Base-by-base conservation (phyloP, 1,139 yeast genomes). In the Debaryomycetaceae sp. region DNA sequence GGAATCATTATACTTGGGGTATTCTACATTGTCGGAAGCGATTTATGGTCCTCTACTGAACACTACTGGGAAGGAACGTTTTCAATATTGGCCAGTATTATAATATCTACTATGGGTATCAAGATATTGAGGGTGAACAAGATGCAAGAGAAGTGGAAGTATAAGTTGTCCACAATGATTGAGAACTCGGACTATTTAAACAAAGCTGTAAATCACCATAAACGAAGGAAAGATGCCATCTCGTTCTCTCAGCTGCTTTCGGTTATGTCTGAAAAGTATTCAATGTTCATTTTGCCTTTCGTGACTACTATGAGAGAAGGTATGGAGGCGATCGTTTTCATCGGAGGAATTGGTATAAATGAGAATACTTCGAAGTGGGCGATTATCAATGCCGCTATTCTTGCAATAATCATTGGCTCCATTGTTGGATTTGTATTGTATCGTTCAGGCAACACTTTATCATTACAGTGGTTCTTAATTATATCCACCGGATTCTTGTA, bases 101-200 rank as follows among this genome's bases (percentile, higher is more conserved):
- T 73, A 39, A 73, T 73, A 17, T 70, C 78, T 1, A 61, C 68
- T 5, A 73, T 73, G 78, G 78, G 78, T 1, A 53, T 71, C 20
- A 71, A 72, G 45, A 69, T 73, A 11, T 59, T 73, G 33, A 57
- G 78, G 34, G 75, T 73, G 23, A 69, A 62, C 46, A 67, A 62
- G 42, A 81, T 89, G 89, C 88, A 87, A 66, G 81, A 81, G 49
- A 89, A 89, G 65, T 90, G 97, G 97, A 80, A 86, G 57, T 67
- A 78, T 45, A 87, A 87, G 63, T 75, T 87, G 33, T 55, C 63
- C 2, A 35, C 44, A 9, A 49, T 64, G 7, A 50, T 65, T 24
- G 45, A 52, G 13, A 52, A 51, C 38, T 58, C 66, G 1, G 51
- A 56, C 24, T 55, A 51, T 38, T 41, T 62, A n/a, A 46, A 49